A percentile compares a stretch with the other conserved stretches of the same genome.
Conservation (phyloP, 768 basidiomycete genomes). For the Artomyces pyxidatus region DNA sequence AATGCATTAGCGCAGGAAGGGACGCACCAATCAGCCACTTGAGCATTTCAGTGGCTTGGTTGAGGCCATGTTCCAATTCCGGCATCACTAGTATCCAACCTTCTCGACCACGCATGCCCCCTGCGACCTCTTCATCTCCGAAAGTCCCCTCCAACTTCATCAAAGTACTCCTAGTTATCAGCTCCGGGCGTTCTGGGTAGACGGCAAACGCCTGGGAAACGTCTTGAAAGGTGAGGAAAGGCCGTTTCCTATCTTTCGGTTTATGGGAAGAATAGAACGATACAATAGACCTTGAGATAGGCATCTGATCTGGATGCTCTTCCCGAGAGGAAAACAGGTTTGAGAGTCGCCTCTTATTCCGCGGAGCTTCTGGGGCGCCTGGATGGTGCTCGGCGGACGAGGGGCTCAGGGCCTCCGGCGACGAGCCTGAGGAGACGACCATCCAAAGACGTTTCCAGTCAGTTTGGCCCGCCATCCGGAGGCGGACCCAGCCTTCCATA, state of each 20-base stretch:
- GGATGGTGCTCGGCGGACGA: slow-evolving; percentile 20
- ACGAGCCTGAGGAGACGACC: slow-evolving; percentile 47
- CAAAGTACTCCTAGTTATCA: slow-evolving; percentile 82
- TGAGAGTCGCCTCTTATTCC: slow-evolving; percentile 57
- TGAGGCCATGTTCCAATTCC: slow-evolving; percentile 56
- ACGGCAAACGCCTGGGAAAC: slow-evolving; percentile 88
- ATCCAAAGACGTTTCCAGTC: slow-evolving; percentile 95
- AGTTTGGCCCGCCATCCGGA: slow-evolving; percentile 92
- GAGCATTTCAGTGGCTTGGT: slow-evolving; percentile 74
- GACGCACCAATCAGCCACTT: slow-evolving; percentile 81
- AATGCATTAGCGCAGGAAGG: neutral
- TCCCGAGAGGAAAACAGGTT: slow-evolving; percentile 53
- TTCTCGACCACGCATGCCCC: slow-evolving; percentile 57
- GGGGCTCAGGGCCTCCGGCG: slow-evolving; percentile 18
- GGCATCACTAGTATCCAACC: slow-evolving; percentile 92
- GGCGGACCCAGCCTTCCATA: slow-evolving; percentile 87
- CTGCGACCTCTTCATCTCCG: slow-evolving; percentile 68
- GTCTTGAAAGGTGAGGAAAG: slow-evolving; percentile 59
- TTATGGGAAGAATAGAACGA: slow-evolving; percentile 57
- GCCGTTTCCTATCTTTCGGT: slow-evolving; percentile 65
- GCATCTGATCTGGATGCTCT: slow-evolving; percentile 22
- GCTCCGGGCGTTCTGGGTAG: slow-evolving; percentile 90
- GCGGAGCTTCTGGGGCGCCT: slow-evolving; percentile 16
- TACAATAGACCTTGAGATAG: slow-evolving; percentile 31
- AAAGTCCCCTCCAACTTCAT: slow-evolving; percentile 88